Percentiles rank a stretch among this genome's conserved stretches.
These are phyloP conservation scores for Sporothrix mexicana DNA, from an alignment of 2,329 filamentous ascomycete genomes.

Conservation along the genomic window DNA sequence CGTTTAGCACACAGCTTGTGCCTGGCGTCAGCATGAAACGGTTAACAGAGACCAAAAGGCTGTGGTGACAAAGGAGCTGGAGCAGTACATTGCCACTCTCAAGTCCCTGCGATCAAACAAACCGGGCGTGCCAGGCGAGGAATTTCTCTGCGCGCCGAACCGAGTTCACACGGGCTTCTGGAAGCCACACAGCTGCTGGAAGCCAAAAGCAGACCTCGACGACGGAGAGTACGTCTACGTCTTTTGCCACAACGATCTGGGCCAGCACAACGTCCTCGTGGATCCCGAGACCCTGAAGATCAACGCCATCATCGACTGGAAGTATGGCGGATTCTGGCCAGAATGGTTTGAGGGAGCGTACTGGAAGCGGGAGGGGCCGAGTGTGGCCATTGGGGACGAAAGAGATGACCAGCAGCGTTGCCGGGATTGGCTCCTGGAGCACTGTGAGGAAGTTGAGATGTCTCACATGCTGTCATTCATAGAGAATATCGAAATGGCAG, in stretches of 20 bases:
- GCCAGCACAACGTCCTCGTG: not conserved
- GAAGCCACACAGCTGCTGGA: not conserved
- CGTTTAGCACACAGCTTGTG: not conserved
- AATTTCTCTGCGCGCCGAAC: not conserved
- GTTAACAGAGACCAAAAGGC: not conserved
- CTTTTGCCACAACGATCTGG: conserved; percentile 13
- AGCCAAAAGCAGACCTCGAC: not conserved
- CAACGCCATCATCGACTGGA: conserved; percentile 4
- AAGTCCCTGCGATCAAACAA: not conserved
- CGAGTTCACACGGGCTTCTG: not conserved
- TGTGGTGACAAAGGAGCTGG: not conserved
- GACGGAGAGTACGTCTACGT: not conserved
- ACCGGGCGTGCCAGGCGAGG: not conserved
- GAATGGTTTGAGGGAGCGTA: conserved; percentile 1
- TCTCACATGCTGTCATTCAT: not conserved
- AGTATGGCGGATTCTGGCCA: not conserved
- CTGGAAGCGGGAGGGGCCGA: not conserved
- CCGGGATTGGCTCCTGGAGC: not conserved
- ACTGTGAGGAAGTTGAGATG: conserved; percentile 11
- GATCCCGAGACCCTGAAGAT: conserved; percentile 6
- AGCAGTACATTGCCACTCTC: not conserved
- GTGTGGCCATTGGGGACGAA: not conserved
- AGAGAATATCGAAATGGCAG: not conserved
- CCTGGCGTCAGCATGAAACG: not conserved
- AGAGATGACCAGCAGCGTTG: not conserved